Conservation (phyloP, 2,329 filamentous ascomycete species). For the Bimuria novae-zelandiae region DNA sequence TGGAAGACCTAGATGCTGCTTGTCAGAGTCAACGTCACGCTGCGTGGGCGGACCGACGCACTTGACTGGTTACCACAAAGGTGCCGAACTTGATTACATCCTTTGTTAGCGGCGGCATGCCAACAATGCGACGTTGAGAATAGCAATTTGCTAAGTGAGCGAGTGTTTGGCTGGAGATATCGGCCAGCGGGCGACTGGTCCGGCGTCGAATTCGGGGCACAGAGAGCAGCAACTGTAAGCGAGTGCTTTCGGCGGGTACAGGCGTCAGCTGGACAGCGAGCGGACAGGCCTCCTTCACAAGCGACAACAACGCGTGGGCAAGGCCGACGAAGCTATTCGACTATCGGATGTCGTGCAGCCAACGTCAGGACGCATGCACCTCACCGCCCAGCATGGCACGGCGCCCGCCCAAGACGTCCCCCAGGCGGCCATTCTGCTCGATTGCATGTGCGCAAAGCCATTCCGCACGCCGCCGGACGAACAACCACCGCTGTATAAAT, state of each 20-base stretch:
- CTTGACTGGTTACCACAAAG: conserved; percentile 53
- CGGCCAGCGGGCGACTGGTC: neutral
- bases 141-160: neutral
- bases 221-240: neutral
- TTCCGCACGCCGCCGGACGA: neutral
- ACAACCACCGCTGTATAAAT: neutral
- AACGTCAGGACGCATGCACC: neutral
- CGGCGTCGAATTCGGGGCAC: neutral
- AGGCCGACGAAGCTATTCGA: conserved; percentile 19
- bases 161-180: conserved; percentile 4
- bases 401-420: neutral
- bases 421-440: neutral
- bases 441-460: neutral
- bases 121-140: conserved; percentile 2
- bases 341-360: neutral
- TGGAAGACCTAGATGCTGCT: conserved; percentile 77
- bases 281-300: neutral
- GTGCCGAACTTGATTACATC: conserved; percentile 50
- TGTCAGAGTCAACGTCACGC: neutral
- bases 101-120: conserved; percentile 46
- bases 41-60: conserved; percentile 26
- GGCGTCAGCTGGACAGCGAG: conserved; percentile 11
- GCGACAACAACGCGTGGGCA: conserved; percentile 15
- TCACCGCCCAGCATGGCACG: neutral
- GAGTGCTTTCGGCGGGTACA: neutral